Evolutionary conservation across 1,139 yeast species (phyloP).

Genomic region (Debaryomyces coudertii): DNA sequence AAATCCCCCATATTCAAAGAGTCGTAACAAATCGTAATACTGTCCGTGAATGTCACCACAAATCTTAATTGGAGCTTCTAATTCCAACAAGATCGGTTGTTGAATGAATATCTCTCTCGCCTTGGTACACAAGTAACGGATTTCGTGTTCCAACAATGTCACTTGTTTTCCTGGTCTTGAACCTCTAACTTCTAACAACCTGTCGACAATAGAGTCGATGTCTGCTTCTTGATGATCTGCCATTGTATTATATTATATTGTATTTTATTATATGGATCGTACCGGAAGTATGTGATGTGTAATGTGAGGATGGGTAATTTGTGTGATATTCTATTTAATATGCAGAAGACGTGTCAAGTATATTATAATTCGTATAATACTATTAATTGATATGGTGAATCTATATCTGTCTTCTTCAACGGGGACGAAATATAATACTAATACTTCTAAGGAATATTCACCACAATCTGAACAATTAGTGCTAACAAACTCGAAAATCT

Average conservation of each 20-base stretch:
- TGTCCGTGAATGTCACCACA: slow-evolving; percentile 98
- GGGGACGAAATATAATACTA: not conserved
- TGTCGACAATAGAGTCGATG: slow-evolving; percentile 94
- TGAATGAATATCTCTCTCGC: slow-evolving; percentile 97
- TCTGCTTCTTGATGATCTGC: slow-evolving; percentile 84
- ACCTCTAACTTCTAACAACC: slow-evolving; percentile 96
- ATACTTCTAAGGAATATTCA: slow-evolving; percentile 1
- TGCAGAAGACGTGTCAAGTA: slow-evolving; percentile 8
- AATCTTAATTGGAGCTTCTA: slow-evolving; percentile 95
- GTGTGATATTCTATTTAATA: slow-evolving; percentile 8
- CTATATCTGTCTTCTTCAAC: not conserved
- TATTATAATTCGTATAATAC: slow-evolving; percentile 4
- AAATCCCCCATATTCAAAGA: slow-evolving; percentile 97
- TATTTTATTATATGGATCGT: slow-evolving; percentile 9
- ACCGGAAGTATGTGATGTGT: slow-evolving; percentile 1
- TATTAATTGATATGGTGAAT: not conserved
- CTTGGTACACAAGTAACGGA: slow-evolving; percentile 92
- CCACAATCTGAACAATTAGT: slow-evolving; percentile 1
- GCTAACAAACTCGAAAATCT: slow-evolving; percentile 2
- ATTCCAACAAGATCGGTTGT: slow-evolving; percentile 92
- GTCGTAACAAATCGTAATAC: slow-evolving; percentile 90
- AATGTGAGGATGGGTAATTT: slow-evolving; percentile 4
- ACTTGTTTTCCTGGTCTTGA: slow-evolving; percentile 98
- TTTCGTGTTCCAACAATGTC: slow-evolving; percentile 89
- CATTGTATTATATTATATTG: slow-evolving; percentile 22